These are phyloP conservation scores for Ilyonectria destructans DNA, from an alignment of 2,329 filamentous ascomycete species.

Conservation along the genomic window DNA sequence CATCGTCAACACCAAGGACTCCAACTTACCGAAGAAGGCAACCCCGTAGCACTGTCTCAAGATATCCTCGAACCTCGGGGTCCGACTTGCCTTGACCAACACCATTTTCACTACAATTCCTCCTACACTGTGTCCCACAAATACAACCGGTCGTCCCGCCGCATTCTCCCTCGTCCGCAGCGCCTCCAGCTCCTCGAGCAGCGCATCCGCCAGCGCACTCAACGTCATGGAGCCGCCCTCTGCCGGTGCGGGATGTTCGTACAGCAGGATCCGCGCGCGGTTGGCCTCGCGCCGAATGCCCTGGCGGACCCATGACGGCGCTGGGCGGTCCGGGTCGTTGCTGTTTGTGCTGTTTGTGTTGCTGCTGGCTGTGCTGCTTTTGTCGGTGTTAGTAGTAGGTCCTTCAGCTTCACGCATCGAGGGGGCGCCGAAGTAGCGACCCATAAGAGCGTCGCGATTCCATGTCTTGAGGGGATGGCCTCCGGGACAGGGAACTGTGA, in stretches of 20 bases:
- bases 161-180: conserved; percentile 54
- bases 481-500: conserved; percentile 70
- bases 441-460: conserved; percentile 65
- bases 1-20: accelerated
- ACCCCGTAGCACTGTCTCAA: conserved; percentile 73
- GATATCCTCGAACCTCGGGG: conserved; percentile 59
- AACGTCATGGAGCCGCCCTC: conserved; percentile 61
- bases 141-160: conserved; percentile 68
- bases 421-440: conserved; percentile 63
- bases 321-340: conserved; percentile 41
- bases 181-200: conserved; percentile 61
- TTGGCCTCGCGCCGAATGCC: conserved; percentile 66
- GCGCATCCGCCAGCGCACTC: conserved; percentile 61
- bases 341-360: background rate
- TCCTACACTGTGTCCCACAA: conserved; percentile 75
- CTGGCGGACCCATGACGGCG: conserved; percentile 68
- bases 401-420: conserved; percentile 58
- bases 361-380: conserved; percentile 1
- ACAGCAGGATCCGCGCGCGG: conserved; percentile 67
- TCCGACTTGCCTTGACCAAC: conserved; percentile 63
- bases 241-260: conserved; percentile 63
- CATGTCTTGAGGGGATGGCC: conserved; percentile 69
- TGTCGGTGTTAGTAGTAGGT: conserved; percentile 17
- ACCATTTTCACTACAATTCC: conserved; percentile 74
- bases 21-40: conserved; percentile 70